phyloP scores from a whole-genome alignment of 2,329 filamentous ascomycete genomes.

The Aspergillus sp. region DNA sequence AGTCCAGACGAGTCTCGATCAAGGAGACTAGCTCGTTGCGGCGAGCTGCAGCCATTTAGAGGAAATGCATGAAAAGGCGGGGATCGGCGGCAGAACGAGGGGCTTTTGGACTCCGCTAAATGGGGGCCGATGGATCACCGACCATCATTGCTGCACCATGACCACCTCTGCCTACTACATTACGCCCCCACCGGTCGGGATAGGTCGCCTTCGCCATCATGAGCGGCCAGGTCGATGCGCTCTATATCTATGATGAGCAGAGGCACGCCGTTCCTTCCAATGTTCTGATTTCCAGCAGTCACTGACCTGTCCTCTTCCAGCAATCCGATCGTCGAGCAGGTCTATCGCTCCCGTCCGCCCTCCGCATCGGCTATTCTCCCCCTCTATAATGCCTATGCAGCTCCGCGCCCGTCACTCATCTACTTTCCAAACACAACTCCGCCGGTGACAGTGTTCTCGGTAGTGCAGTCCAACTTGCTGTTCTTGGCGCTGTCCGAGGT shows the following conservation, averaged over 20 bases:
- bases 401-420: conserved; percentile 80
- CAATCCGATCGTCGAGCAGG: conserved; percentile 82
- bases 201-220: conserved; percentile 54
- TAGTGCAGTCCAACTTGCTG: conserved; percentile 82
- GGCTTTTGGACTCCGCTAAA: not conserved
- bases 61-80: conserved; percentile 28
- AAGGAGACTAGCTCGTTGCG: not conserved
- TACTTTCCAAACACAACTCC: conserved; percentile 82
- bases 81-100: conserved; percentile 35
- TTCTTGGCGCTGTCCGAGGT: conserved; percentile 81
- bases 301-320: conserved; percentile 51
- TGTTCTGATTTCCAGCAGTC: conserved; percentile 1
- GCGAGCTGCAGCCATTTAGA: conserved; percentile 5
- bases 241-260: conserved; percentile 96
- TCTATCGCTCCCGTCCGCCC: conserved; percentile 80
- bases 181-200: conserved; percentile 22
- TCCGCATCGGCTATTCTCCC: conserved; percentile 75
- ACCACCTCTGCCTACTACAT: not conserved
- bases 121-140: conserved; percentile 2
- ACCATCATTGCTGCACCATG: conserved; percentile 5
- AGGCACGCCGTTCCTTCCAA: conserved; percentile 60
- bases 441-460: conserved; percentile 83
- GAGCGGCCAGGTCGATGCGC: conserved; percentile 86
- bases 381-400: conserved; percentile 79
- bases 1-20: not conserved